Evolutionary conservation across 2,329 filamentous ascomycete genomes (phyloP).

Genomic region (Ascochyta pisi): DNA sequence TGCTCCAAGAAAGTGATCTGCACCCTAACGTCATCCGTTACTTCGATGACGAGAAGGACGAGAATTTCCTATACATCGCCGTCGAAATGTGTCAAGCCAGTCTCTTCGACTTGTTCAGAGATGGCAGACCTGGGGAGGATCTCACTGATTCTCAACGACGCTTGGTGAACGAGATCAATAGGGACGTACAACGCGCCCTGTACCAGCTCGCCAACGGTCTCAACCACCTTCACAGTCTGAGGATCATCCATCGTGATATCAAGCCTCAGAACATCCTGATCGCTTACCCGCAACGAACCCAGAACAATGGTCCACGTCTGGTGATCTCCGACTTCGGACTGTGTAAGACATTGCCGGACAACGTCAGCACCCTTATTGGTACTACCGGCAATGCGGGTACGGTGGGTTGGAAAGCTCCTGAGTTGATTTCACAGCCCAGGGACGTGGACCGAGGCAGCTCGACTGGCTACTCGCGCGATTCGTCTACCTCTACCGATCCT

Average conservation of each 20-base stretch:
- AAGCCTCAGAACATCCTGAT: slow-evolving; percentile 98
- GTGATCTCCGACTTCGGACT: slow-evolving; percentile 97
- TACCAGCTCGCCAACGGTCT: slow-evolving; percentile 91
- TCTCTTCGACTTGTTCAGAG: slow-evolving; percentile 87
- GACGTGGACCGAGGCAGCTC: slow-evolving; percentile 52
- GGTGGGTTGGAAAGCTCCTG: slow-evolving; percentile 94
- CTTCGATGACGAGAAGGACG: slow-evolving; percentile 86
- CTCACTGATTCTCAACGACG: slow-evolving; percentile 67
- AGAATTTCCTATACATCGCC: slow-evolving; percentile 94
- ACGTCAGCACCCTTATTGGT: slow-evolving; percentile 91
- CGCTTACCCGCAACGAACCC: slow-evolving; percentile 70
- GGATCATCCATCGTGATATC: slow-evolving; percentile 95
- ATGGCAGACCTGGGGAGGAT: slow-evolving; percentile 55
- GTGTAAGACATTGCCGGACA: slow-evolving; percentile 94
- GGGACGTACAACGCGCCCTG: slow-evolving; percentile 79
- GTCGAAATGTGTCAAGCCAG: slow-evolving; percentile 94
- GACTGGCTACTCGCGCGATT: slow-evolving; percentile 52
- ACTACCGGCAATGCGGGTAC: slow-evolving; percentile 95
- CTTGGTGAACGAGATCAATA: slow-evolving; percentile 74
- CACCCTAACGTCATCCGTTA: slow-evolving; percentile 98
- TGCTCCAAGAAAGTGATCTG: slow-evolving; percentile 91
- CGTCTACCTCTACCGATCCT: slow-evolving; percentile 48
- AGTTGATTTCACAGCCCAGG: slow-evolving; percentile 73
- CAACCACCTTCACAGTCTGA: slow-evolving; percentile 84
- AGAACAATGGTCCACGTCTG: slow-evolving; percentile 76